phyloP scores from a whole-genome alignment of 306 rosid species.

The Alnus rubra region DNA sequence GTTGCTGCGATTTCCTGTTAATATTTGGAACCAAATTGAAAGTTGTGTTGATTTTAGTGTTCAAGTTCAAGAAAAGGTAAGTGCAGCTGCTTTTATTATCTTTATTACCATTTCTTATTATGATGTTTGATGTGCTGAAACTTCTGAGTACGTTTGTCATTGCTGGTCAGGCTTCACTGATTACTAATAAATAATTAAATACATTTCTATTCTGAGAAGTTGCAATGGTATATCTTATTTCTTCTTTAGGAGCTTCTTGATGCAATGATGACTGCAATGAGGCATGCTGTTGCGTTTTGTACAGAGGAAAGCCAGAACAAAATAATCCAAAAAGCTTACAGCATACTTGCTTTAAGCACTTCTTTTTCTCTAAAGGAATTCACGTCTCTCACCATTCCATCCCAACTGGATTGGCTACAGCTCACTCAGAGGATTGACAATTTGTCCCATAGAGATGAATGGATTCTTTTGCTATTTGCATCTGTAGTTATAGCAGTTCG shows the following conservation, averaged over 20 bases:
- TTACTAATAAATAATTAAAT: background rate
- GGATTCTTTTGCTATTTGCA: conserved; percentile 73
- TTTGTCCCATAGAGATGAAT: conserved; percentile 56
- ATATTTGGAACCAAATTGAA: conserved; percentile 64
- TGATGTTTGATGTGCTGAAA: background rate
- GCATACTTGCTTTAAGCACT: conserved; percentile 52
- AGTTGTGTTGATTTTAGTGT: conserved; percentile 39
- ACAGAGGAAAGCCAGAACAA: conserved; percentile 64
- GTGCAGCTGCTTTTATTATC: conserved; percentile 29
- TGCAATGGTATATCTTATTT: conserved; percentile 29
- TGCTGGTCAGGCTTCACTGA: background rate
- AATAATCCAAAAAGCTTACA: conserved; percentile 65
- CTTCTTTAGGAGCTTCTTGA: conserved; percentile 69
- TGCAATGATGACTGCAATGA: conserved; percentile 69
- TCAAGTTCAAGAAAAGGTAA: conserved; percentile 56
- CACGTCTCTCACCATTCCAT: conserved; percentile 17
- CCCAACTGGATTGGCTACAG: conserved; percentile 46
- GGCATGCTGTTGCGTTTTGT: conserved; percentile 67
- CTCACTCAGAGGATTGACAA: conserved; percentile 45
- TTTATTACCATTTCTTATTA: conserved; percentile 3
- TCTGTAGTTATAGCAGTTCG: conserved; percentile 63
- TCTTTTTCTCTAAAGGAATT: conserved; percentile 46
- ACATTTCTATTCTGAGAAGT: conserved; percentile 16
- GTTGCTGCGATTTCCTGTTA: conserved; percentile 55
- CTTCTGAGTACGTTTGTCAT: conserved; percentile 23